Percentiles rank a stretch among this genome's conserved stretches.
Evolutionary conservation across 1,284 basidiomycete genomes (phyloP).

Genomic region (Ceratobasidium sp.): DNA sequence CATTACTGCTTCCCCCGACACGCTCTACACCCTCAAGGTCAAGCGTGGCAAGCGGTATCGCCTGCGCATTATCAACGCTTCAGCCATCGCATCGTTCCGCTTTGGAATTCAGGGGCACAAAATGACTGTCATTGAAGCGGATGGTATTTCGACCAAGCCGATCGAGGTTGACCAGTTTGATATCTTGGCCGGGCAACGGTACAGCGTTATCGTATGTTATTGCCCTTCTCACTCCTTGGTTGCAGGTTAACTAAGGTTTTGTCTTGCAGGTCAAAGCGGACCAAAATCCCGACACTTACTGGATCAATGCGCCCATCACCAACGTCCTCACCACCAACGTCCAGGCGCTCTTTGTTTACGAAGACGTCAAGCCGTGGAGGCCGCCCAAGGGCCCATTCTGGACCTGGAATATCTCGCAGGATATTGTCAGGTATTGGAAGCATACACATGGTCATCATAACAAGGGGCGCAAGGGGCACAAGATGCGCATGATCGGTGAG

Average conservation of each 20-base stretch:
- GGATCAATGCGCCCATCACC: slow-evolving; percentile 57
- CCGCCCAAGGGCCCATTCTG: slow-evolving; percentile 16
- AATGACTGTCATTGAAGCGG: slow-evolving; percentile 59
- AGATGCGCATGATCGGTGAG: not conserved
- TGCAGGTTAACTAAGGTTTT: slow-evolving; percentile 1
- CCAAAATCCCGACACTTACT: slow-evolving; percentile 62
- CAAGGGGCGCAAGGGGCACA: not conserved
- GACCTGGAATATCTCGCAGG: slow-evolving; percentile 13
- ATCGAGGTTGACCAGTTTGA: slow-evolving; percentile 56
- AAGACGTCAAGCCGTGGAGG: slow-evolving; percentile 18
- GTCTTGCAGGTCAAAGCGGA: slow-evolving; percentile 57
- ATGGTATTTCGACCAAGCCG: slow-evolving; percentile 56
- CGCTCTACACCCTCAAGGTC: slow-evolving; percentile 52
- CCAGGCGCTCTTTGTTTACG: slow-evolving; percentile 38
- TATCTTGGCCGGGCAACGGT: slow-evolving; percentile 61
- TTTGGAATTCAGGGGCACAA: slow-evolving; percentile 60
- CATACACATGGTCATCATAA: slow-evolving; percentile 21
- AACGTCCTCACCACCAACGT: slow-evolving; percentile 49
- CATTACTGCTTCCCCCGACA: slow-evolving; percentile 33
- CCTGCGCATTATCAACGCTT: slow-evolving; percentile 58
- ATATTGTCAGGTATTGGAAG: slow-evolving; percentile 31
- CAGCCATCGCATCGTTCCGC: slow-evolving; percentile 50
- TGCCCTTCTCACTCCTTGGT: not conserved
- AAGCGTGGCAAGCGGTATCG: slow-evolving; percentile 67
- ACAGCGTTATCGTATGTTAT: slow-evolving; percentile 57